These are phyloP conservation scores for Hanseniaspora jakobsenii DNA, from an alignment of 805 yeast genomes.

Conservation along the genomic window DNA sequence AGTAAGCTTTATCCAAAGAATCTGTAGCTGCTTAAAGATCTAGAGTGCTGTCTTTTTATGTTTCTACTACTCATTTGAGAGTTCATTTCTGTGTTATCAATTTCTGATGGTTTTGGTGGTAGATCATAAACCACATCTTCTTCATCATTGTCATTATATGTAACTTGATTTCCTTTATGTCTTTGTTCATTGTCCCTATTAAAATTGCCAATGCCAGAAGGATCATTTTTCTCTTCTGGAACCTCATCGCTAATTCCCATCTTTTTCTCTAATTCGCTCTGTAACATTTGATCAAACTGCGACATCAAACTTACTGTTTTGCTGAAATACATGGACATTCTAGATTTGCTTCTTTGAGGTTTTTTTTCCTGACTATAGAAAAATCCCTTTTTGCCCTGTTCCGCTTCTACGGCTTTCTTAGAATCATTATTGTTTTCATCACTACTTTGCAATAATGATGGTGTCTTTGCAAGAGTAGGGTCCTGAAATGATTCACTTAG, in stretches of 20 bases:
- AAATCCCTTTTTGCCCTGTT: constrained; percentile 10
- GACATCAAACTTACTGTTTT: constrained; percentile 34
- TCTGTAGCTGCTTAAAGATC: constrained; percentile 14
- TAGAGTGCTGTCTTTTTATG: constrained; percentile 2
- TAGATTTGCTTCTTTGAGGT: constrained; percentile 10
- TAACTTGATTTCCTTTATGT: not conserved
- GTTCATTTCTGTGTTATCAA: not conserved
- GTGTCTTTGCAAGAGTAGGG: no score
- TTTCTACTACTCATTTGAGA: not conserved
- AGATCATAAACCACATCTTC: constrained; percentile 4
- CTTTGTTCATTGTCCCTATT: not conserved
- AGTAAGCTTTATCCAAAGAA: constrained; percentile 12
- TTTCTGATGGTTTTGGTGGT: constrained; percentile 13
- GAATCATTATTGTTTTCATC: no score
- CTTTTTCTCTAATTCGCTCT: constrained; percentile 50
- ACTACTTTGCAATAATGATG: no score
- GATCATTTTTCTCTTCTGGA: constrained; percentile 15
- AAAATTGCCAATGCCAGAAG: not conserved
- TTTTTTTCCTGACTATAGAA: no score
- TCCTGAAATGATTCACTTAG: no score
- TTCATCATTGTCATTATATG: not conserved
- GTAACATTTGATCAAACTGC: constrained; percentile 55
- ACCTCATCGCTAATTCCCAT: constrained; percentile 26
- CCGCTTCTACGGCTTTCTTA: no score
- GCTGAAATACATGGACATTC: constrained; percentile 16